Percentiles rank a stretch among this genome's conserved stretches.
These are phyloP conservation scores for Stagonosporopsis cucurbitacearum DNA, from an alignment of 2,329 filamentous ascomycete species.

Conservation along the genomic window DNA sequence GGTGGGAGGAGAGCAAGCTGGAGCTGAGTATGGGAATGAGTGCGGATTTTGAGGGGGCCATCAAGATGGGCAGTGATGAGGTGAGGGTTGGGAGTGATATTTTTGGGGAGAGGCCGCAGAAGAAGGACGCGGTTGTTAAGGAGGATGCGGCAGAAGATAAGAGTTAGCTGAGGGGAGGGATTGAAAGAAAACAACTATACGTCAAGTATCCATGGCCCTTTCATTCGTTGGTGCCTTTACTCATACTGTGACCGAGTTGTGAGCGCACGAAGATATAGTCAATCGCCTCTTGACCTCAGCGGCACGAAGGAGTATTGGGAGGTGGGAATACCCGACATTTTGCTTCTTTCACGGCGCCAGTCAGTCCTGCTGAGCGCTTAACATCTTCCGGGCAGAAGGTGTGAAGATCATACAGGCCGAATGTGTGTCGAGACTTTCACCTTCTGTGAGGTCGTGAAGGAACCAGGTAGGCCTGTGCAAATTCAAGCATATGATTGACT, in stretches of 20 bases:
- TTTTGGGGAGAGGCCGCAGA: conserved; percentile 82
- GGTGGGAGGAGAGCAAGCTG: conserved; percentile 62
- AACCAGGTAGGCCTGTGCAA: not conserved
- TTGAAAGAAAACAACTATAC: not conserved
- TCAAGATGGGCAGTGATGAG: conserved; percentile 82
- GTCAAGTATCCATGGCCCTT: not conserved
- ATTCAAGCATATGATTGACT: not conserved
- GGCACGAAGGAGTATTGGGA: not conserved
- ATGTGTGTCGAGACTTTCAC: too few species aligned
- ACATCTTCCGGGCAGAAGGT: not conserved
- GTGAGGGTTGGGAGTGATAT: conserved; percentile 94
- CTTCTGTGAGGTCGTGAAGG: not conserved
- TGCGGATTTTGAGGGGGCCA: conserved; percentile 89
- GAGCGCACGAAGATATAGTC: not conserved
- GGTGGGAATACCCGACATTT: conserved; percentile 5
- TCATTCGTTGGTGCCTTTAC: not conserved
- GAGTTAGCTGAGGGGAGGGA: conserved; percentile 10
- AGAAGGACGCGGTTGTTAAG: conserved; percentile 75
- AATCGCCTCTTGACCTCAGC: not conserved
- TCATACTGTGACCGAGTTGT: too few species aligned
- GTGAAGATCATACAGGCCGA: not conserved
- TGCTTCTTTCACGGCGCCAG: conserved; percentile 18
- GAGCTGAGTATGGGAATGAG: conserved; percentile 99
- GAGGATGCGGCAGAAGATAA: conserved; percentile 30
- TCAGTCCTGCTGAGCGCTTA: conserved; percentile 2